Base-by-base conservation (phyloP, 306 rosid species). In the Casuarina glauca region DNA sequence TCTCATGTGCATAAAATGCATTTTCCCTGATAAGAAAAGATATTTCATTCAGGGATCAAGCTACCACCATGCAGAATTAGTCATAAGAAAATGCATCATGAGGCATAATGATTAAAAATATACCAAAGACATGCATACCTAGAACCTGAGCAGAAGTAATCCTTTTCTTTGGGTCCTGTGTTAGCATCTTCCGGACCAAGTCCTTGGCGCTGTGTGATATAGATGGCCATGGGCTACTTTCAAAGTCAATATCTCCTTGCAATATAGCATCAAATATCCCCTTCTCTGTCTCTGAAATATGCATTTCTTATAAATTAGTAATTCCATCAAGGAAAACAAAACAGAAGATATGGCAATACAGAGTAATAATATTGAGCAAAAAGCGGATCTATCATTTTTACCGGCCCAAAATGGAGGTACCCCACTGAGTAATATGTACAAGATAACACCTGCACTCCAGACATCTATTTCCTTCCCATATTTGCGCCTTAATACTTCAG, bases 371-470 rank as follows among this genome's bases (percentile, higher is more conserved):
- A 48, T 61, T 74, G 17, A 50, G 62, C 4, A 54, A 39, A 67
- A 72, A 71, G 72, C 2, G 68, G 20, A 78, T 44, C 4, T 38
- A 10, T 42, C 55, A 2, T 9, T 9, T 74, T 76, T 90, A 94
- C 98, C 98, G 68, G 96, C 96, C 98, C 98, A 93, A 82, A 93
- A 93, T 73, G 97, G 97, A 84, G 97, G 97, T 17, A 89, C 96
- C 15, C 97, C 97, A 70, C 96, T 85, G 44, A 90, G 91, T 85
- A 93, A 86, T 84, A 93, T 86, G 74, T 93, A 93, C 64, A 93
- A 77, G 26, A 93, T 93, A 82, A 93, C 87, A 64, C 96, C 97
- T 42, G 97, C 91, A 72, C 97, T 93, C 97, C 97, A 93, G 64
- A 93, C 71, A 79, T 93, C 97, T 73, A 81, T 82, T 82, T 93